A percentile compares a stretch with the other conserved stretches of the same genome.
phyloP scores from a whole-genome alignment of 305 asterid genomes.

The Fraxinus ornus region DNA sequence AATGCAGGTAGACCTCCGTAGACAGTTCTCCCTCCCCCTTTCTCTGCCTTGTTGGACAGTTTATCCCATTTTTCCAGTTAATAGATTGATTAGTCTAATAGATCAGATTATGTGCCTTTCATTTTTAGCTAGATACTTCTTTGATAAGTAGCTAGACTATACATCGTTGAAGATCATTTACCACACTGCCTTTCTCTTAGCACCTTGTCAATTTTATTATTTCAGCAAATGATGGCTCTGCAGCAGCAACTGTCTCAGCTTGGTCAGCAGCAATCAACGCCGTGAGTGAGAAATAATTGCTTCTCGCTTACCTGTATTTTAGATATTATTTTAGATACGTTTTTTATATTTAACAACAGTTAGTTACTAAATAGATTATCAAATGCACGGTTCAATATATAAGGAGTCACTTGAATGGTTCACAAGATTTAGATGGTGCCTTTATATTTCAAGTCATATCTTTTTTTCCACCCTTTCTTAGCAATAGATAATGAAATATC shows the following conservation, averaged over 20 bases:
- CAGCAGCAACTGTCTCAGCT: conserved; percentile 57
- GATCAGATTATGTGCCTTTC: not conserved
- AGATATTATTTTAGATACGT: not conserved
- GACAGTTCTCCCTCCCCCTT: not conserved
- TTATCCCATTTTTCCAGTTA: not conserved
- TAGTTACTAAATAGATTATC: not conserved
- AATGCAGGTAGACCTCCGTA: conserved; percentile 43
- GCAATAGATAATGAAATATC: not conserved
- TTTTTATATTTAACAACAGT: not conserved
- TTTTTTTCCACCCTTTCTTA: not conserved
- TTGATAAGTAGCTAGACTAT: not conserved
- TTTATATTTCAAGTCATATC: not conserved
- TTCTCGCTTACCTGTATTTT: not conserved
- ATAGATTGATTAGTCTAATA: not conserved
- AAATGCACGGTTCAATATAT: not conserved
- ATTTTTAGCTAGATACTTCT: not conserved
- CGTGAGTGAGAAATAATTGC: conserved; percentile 43
- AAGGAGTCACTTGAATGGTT: not conserved
- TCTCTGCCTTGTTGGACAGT: not conserved
- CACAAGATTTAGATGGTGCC: not conserved
- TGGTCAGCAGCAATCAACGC: conserved; percentile 48
- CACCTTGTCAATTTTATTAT: conserved; percentile 18
- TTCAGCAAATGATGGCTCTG: conserved; percentile 64
- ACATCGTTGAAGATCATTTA: not conserved
- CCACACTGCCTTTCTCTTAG: not conserved